phyloP scores from a whole-genome alignment of 306 rosid species.

The Acmispon strigosus region DNA sequence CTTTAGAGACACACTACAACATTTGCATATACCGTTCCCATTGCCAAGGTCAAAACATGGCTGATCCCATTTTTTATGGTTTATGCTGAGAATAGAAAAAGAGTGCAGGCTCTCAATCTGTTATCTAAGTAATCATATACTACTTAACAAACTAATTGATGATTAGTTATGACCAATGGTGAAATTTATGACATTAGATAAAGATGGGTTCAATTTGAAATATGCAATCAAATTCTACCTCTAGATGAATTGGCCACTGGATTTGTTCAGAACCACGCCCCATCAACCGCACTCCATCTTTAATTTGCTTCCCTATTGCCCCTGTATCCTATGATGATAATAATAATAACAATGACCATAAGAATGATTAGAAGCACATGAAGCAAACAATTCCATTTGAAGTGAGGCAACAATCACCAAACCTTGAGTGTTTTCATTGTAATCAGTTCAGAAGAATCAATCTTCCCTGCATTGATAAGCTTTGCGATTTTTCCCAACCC shows the following conservation, averaged over 20 bases:
- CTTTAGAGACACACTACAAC: background rate
- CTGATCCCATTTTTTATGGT: background rate
- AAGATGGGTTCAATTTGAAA: background rate
- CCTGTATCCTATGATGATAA: conserved; percentile 66
- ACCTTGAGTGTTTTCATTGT: conserved; percentile 96
- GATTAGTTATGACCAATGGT: background rate
- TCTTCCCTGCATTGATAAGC: conserved; percentile 80
- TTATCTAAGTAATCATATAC: background rate
- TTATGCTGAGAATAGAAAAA: background rate
- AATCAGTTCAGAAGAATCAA: conserved; percentile 87
- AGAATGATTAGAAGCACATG: conserved; percentile 21
- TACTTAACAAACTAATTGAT: background rate
- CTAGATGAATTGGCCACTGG: conserved; percentile 88
- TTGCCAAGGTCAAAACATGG: background rate
- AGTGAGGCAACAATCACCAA: conserved; percentile 15
- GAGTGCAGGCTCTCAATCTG: background rate
- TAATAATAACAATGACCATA: conserved; percentile 15
- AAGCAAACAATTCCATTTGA: conserved; percentile 20
- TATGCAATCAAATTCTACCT: conserved; percentile 41
- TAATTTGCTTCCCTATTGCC: conserved; percentile 83
- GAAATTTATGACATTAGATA: background rate
- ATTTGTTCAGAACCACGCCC: conserved; percentile 91
- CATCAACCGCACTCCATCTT: conserved; percentile 93
- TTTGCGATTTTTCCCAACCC: conserved; percentile 83
- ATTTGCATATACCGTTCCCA: background rate